Conservation (phyloP, 371 early-diverging fungal species). For the Syncephalastrum contaminatum region DNA sequence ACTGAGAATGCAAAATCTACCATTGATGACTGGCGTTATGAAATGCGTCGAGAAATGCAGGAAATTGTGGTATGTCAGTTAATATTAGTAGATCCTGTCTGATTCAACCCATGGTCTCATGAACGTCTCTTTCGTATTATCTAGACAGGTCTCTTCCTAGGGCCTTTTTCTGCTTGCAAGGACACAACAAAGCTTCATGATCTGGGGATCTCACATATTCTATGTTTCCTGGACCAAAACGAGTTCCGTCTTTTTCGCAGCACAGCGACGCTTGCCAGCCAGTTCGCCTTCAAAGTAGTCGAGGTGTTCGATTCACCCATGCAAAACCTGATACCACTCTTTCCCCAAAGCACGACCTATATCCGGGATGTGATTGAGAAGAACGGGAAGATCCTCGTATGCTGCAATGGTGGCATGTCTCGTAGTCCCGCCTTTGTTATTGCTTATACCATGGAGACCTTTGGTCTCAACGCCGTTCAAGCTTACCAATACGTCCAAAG, state of each 20-base stretch:
- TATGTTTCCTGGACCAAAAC: slow-evolving; percentile 68
- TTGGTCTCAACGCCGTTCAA: slow-evolving; percentile 60
- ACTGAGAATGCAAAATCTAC: slow-evolving; percentile 12
- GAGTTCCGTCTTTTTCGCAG: slow-evolving; percentile 50
- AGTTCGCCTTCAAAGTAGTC: slow-evolving; percentile 38
- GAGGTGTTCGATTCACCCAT: slow-evolving; percentile 62
- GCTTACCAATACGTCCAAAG: slow-evolving; percentile 84
- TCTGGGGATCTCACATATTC: slow-evolving; percentile 71
- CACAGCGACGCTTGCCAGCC: slow-evolving; percentile 15
- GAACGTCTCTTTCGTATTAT: not conserved
- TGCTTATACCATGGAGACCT: slow-evolving; percentile 83
- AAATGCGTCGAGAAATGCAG: slow-evolving; percentile 83
- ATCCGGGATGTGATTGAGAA: slow-evolving; percentile 52
- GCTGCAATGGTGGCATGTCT: slow-evolving; percentile 86
- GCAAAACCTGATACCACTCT: slow-evolving; percentile 78
- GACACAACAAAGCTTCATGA: slow-evolving; percentile 50
- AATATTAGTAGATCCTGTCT: not conserved
- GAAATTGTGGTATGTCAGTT: slow-evolving; percentile 59
- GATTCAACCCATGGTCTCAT: not conserved
- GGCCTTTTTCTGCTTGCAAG: slow-evolving; percentile 75
- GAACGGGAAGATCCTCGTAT: slow-evolving; percentile 72
- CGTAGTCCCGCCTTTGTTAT: slow-evolving; percentile 86
- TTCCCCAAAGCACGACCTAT: slow-evolving; percentile 59
- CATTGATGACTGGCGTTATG: slow-evolving; percentile 69
- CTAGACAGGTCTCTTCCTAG: slow-evolving; percentile 72